Evolutionary conservation across 768 basidiomycete genomes (phyloP).

Genomic region (Dictyophora rubrovolvata): DNA sequence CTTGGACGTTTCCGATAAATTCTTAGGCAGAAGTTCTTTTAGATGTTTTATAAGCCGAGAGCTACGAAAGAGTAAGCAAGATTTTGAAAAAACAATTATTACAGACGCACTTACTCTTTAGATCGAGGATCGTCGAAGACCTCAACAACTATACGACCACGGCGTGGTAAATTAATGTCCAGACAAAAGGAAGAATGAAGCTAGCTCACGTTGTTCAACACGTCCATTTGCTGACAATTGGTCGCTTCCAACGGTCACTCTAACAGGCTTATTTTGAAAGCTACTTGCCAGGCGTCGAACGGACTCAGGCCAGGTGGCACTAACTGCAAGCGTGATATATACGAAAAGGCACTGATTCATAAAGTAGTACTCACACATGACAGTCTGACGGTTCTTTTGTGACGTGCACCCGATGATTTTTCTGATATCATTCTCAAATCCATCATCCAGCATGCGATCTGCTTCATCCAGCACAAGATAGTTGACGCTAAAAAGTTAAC

Average conservation of each 20-base stretch:
- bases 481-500: conserved; percentile 43
- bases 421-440: conserved; percentile 96
- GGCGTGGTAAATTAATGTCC: neutral
- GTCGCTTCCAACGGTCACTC: conserved; percentile 92
- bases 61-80: conserved; percentile 24
- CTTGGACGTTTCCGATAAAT: conserved; percentile 44
- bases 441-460: conserved; percentile 95
- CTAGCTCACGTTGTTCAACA: conserved; percentile 61
- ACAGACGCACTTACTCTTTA: conserved; percentile 63
- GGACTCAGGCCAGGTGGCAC: conserved; percentile 96
- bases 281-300: conserved; percentile 82
- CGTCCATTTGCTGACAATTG: conserved; percentile 90
- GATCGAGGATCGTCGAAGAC: conserved; percentile 77
- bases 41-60: conserved; percentile 51
- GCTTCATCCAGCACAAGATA: conserved; percentile 97
- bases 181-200: neutral
- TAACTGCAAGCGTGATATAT: conserved; percentile 44
- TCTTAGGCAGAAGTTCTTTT: conserved; percentile 47
- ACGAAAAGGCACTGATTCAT: neutral
- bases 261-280: conserved; percentile 76
- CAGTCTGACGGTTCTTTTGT: conserved; percentile 68
- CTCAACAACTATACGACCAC: conserved; percentile 44
- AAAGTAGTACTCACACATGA: conserved; percentile 68
- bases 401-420: conserved; percentile 73
- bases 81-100: neutral